Percentiles rank a stretch among this genome's conserved stretches.
phyloP scores from a whole-genome alignment of 2,329 filamentous ascomycete genomes.

The Diaporthe longicolla region DNA sequence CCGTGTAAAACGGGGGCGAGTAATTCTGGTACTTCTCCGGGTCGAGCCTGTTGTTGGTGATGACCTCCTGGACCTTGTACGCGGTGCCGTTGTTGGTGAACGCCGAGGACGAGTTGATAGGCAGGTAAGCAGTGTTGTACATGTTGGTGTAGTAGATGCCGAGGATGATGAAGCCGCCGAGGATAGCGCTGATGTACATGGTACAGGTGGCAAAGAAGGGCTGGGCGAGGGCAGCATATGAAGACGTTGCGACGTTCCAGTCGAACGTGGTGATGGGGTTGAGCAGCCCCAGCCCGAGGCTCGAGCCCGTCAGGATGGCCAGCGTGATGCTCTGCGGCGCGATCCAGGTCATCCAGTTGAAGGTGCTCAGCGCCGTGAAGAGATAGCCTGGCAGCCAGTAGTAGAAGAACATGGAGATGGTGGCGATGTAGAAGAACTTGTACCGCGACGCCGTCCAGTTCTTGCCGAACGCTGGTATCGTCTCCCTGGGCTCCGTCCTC shows the following conservation, averaged over 20 bases:
- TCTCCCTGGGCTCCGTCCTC: constrained; percentile 53
- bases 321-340: constrained; percentile 59
- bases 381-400: constrained; percentile 65
- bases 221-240: constrained; percentile 54
- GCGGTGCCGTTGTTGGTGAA: constrained; percentile 60
- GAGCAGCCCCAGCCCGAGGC: constrained; percentile 58
- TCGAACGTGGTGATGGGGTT: constrained; percentile 66
- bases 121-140: constrained; percentile 60
- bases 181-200: constrained; percentile 51
- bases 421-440: constrained; percentile 58
- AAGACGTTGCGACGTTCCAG: constrained; percentile 61
- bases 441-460: constrained; percentile 59
- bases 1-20: constrained; percentile 61
- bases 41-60: constrained; percentile 56
- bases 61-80: constrained; percentile 58
- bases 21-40: constrained; percentile 57
- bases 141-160: constrained; percentile 60
- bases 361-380: constrained; percentile 58
- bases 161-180: constrained; percentile 57
- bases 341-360: constrained; percentile 68
- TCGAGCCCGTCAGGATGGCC: constrained; percentile 59
- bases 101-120: constrained; percentile 62
- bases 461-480: constrained; percentile 53
- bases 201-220: constrained; percentile 59
- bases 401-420: constrained; percentile 58